Evolutionary conservation across 306 rosid species (phyloP), one percentile per base, ranked within the genome.

Genomic region (Lathyrus oleraceus): DNA sequence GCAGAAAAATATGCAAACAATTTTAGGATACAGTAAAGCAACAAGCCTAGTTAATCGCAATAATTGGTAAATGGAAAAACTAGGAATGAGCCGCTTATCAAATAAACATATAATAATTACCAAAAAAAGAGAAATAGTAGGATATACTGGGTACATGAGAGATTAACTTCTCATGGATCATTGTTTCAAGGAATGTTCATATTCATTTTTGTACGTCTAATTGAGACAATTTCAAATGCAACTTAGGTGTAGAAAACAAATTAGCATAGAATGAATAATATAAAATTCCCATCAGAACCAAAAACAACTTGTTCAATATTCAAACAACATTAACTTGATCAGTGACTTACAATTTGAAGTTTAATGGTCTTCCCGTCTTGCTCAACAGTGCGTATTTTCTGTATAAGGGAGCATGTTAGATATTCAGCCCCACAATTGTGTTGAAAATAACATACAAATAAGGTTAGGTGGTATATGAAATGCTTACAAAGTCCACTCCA

Each of bases 311-410:
- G 52, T 20, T 20, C 30, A 76, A 73, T 17, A 67, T 71, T 20
- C 42, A 30, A 51, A 17, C 59, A 64, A 65, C 28, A 72, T 12
- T 14, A 51, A 69, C 45, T 69, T 57, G 19, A 39, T 51, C 61
- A 17, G 20, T 30, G 30, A 74, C 95, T 84, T 74, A 90, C 96
- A 75, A 90, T 90, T 85, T 90, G 96, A 83, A 90, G 96, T 81
- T 90, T 90, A 73, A 90, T 86, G 45, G 96, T 90, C 90, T 90
- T 90, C 67, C 96, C 96, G 48, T 90, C 96, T 71, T 90, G 96
- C 79, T 90, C 96, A 78, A 90, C 96, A 23, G 96, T 90, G 70
- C 99, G 95, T 36, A 95, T 95, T 95, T 95, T 95, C 99, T 95
- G 71, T 54, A 73, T 4, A 69, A 40, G 35, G 61, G 48, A 60